phyloP scores from a whole-genome alignment of 257 asterid species.

The Solanum pimpinellifolium region DNA sequence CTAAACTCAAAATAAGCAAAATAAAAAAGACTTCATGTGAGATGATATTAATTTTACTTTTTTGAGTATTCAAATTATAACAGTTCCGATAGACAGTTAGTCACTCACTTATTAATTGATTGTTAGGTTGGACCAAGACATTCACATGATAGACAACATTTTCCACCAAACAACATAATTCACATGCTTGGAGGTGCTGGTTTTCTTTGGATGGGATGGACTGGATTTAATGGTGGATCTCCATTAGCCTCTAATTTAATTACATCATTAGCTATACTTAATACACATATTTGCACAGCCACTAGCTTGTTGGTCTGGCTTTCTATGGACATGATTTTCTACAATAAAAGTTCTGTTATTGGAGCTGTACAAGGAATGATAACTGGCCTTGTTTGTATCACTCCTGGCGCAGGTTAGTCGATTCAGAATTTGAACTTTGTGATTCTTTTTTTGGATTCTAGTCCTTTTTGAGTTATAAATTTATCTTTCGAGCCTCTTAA shows the following conservation, averaged over 20 bases:
- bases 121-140: conserved; percentile 61
- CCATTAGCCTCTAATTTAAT: conserved; percentile 35
- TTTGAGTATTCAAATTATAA: neutral
- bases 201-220: conserved; percentile 74
- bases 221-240: conserved; percentile 75
- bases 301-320: conserved; percentile 71
- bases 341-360: conserved; percentile 55
- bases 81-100: neutral
- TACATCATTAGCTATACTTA: conserved; percentile 51
- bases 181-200: conserved; percentile 77
- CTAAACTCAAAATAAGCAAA: too few relatives aligned
- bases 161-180: conserved; percentile 73
- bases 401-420: conserved; percentile 53
- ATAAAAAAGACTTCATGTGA: neutral
- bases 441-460: neutral
- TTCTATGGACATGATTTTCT: conserved; percentile 46
- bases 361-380: conserved; percentile 84
- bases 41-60: neutral
- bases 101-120: neutral
- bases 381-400: conserved; percentile 76
- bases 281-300: conserved; percentile 71
- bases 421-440: neutral
- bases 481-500: neutral
- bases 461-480: neutral
- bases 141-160: conserved; percentile 44